These are phyloP conservation scores for Colletotrichum trifolii DNA, from an alignment of 2,329 filamentous ascomycete species.

Conservation along the genomic window DNA sequence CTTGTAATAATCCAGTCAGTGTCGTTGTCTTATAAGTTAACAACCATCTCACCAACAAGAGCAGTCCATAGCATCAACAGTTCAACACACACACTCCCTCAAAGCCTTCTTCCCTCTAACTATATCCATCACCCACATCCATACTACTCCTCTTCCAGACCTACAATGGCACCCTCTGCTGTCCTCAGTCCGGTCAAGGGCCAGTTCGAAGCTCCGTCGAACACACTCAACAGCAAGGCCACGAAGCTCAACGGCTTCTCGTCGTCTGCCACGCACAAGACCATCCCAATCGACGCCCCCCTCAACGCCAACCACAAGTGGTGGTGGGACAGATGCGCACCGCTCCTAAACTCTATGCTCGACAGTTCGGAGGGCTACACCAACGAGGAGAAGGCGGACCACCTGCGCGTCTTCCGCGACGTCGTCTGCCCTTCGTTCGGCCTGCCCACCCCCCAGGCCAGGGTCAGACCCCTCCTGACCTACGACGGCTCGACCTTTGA, in stretches of 20 bases:
- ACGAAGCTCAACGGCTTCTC: background rate
- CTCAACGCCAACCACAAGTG: constrained; percentile 19
- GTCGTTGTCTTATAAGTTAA: no score
- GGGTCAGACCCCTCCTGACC: constrained; percentile 21
- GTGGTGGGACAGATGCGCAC: constrained; percentile 31
- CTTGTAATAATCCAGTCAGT: no score
- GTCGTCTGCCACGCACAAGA: background rate
- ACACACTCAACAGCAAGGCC: background rate
- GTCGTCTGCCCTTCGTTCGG: constrained; percentile 32
- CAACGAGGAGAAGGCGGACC: constrained; percentile 25
- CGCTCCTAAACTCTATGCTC: constrained; percentile 20
- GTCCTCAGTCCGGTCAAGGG: background rate
- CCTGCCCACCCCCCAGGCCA: constrained; percentile 16
- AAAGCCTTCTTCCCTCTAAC: no score
- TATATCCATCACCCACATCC: no score
- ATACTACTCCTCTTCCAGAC: background rate
- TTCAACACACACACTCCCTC: no score
- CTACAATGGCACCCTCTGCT: constrained; percentile 15
- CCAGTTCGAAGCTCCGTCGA: background rate
- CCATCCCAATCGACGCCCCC: constrained; percentile 17
- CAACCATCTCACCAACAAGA: no score
- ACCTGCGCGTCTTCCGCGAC: constrained; percentile 32
- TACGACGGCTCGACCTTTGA: constrained; percentile 31
- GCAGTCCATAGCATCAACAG: no score
- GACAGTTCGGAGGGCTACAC: constrained; percentile 24